Evolutionary conservation across 1,139 yeast species (phyloP).

Genomic region (Yamadazyma atlantica): DNA sequence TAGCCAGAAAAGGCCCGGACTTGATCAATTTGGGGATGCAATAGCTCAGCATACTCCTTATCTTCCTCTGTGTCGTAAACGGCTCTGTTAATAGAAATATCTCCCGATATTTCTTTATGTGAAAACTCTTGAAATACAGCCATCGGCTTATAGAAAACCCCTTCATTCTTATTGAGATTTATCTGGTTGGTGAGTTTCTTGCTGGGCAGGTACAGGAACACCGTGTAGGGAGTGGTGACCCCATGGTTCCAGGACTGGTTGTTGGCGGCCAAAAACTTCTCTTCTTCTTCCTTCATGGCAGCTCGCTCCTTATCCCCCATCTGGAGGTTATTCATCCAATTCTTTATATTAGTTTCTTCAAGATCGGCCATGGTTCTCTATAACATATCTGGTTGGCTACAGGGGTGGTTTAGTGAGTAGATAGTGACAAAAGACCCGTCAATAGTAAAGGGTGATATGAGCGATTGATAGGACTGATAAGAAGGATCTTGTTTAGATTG

Average conservation of each 20-base stretch:
- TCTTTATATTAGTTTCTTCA: slow-evolving; percentile 2
- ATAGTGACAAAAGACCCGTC: neutral
- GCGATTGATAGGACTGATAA: neutral
- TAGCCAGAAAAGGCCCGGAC: slow-evolving; percentile 31
- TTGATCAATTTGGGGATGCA: slow-evolving; percentile 15
- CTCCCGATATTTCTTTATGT: slow-evolving; percentile 9
- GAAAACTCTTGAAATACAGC: slow-evolving; percentile 26
- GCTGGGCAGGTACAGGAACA: slow-evolving; percentile 24
- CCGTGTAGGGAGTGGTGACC: slow-evolving; percentile 25
- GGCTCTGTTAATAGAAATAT: slow-evolving; percentile 4
- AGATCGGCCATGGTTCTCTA: neutral
- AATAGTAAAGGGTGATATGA: neutral
- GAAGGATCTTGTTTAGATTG: neutral
- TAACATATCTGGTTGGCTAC: too few relatives aligned
- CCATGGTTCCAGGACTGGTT: slow-evolving; percentile 30
- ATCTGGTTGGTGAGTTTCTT: slow-evolving; percentile 16
- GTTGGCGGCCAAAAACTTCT: neutral
- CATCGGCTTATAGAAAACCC: slow-evolving; percentile 26
- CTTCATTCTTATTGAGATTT: slow-evolving; percentile 19
- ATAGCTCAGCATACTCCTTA: slow-evolving; percentile 7
- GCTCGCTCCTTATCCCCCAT: slow-evolving; percentile 1
- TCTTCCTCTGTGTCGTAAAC: slow-evolving; percentile 4
- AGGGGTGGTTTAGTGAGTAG: too few relatives aligned
- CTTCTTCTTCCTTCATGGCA: neutral
- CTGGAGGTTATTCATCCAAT: slow-evolving; percentile 6